phyloP scores from a whole-genome alignment of 2,329 filamentous ascomycete species.

The Tolypocladium endophyticum region DNA sequence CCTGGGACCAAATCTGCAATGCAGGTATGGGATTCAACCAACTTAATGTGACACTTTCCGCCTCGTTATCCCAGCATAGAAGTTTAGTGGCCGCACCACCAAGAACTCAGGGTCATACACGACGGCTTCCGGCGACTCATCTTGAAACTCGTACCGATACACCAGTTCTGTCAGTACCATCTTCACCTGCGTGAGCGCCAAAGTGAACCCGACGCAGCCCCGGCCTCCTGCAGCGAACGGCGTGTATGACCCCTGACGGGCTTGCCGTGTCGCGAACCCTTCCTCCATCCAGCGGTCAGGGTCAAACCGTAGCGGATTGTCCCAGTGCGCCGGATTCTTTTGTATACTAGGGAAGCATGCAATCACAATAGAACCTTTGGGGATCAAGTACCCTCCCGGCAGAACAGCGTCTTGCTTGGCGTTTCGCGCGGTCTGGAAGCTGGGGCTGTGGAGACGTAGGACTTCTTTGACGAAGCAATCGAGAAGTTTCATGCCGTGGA shows the following conservation, averaged over 20 bases:
- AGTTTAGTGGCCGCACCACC: slow-evolving; percentile 10
- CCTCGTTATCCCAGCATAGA: slow-evolving; percentile 3
- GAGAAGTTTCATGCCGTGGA: slow-evolving; percentile 32
- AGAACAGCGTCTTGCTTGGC: slow-evolving; percentile 40
- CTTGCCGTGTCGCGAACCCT: slow-evolving; percentile 27
- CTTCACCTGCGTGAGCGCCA: slow-evolving; percentile 47
- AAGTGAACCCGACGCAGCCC: slow-evolving; percentile 51
- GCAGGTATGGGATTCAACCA: no score
- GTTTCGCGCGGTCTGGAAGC: slow-evolving; percentile 46
- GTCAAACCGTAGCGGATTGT: slow-evolving; percentile 42
- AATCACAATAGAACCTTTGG: slow-evolving; percentile 37
- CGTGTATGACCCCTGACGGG: slow-evolving; percentile 35
- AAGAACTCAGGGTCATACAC: slow-evolving; percentile 11
- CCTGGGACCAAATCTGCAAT: no score
- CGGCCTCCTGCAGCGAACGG: slow-evolving; percentile 45
- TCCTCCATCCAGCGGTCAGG: slow-evolving; percentile 45
- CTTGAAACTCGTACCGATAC: slow-evolving; percentile 24
- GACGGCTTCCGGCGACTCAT: slow-evolving; percentile 6
- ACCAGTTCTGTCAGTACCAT: slow-evolving; percentile 42
- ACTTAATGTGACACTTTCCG: no score
- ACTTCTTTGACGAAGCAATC: slow-evolving; percentile 47
- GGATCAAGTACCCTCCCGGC: slow-evolving; percentile 43
- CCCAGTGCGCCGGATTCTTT: slow-evolving; percentile 41
- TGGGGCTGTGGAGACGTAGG: slow-evolving; percentile 44
- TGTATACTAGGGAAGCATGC: slow-evolving; percentile 33